Base-by-base conservation (phyloP, 2,329 filamentous ascomycete genomes). In the Chrysoporthe cubensis region DNA sequence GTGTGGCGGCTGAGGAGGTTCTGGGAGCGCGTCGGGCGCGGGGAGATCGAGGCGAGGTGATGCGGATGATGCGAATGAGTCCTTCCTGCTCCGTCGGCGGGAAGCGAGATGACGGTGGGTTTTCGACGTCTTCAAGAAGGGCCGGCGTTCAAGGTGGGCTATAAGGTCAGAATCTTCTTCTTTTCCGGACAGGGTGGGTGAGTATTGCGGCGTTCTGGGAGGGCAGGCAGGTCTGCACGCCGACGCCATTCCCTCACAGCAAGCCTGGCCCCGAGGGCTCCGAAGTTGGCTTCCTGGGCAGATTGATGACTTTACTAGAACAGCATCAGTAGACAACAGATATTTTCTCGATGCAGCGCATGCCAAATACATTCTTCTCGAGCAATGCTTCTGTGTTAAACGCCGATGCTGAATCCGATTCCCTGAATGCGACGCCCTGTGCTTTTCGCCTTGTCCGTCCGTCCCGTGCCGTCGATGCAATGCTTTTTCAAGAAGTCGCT, bases 1-100 rank as follows among this genome's bases (percentile, higher is more conserved):
- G 88, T 91, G 7, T 87, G 88, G 83, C 82, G 85, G 32, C 75
- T 92, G 66, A 85, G 84, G 73, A 82, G 82, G 69, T 91, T 90
- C 74, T 92, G 89, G 89, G 90, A 92, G 77, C 81, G 82, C 32
- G 80, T 91, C 44, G 82, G 83, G 1, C 77, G 77, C 18, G 83
- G 81, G 2, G 80, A 81, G 58, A 70, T 68, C 73, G 75, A 64
- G 43, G 43, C 61, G 11, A 48, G 40, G 16, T 63, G 54, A 62
- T 42, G 37, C 6, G 42, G 16, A 13, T 32, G 18, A 52, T 40
- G 46, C 46, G 9, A 34, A 8, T 21, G 26, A 52, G 48, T 26
- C 2, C 26, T 26, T 26, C 26, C 26, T 26, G 26, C 26, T 26
- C 26, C 26, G 26, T n/a, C 8, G 21, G n/a, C 18, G 26, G 16